Evolutionary conservation across 495 filamentous ascomycete genomes (phyloP), one percentile per base, ranked within the genome.

Genomic region (Barbatosphaeria neglecta): DNA sequence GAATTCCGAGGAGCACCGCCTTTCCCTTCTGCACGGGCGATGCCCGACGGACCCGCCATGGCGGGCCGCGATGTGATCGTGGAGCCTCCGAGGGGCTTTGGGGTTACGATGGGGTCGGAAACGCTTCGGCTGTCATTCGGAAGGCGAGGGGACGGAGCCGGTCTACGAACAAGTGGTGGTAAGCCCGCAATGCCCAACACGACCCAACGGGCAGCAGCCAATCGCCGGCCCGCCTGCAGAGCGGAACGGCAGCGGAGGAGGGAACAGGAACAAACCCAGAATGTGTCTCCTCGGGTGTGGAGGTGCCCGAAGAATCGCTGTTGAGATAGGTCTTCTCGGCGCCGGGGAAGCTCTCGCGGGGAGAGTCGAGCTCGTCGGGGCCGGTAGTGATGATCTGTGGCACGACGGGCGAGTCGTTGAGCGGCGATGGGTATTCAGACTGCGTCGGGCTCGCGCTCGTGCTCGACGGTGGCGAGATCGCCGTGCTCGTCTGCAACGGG

Each of bases 1-100:
- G 87, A 87, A 41, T 83, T 97, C 50, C 90, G 81, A 45, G 84
- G 80, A 54, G 65, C 40, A n/a, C n/a, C n/a, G 22, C 53, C 55
- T 49, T 57, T 58, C 22, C 43, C 53, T 44, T 55, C 53, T 48
- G 53, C 60, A 42, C 55, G 53, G 47, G 52, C 53, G 43, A 49
- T 49, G 41, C 49, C 52, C 40, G 53, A 52, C 31, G 56, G 37
- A 41, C 60, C 59, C 37, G 61, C 56, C 64, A 67, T 67, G 41
- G 54, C 52, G 31, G 58, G 49, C 17, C 45, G 33, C 41, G 54
- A 50, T 41, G 43, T 50, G 17, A 27, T 18, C 31, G 57, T 46
- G 47, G 60, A 49, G 62, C 58, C 63, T 65, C 60, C 60, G 11
- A 48, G 43, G 55, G 68, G 55, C 61, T 62, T 66, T 27, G 55